Percentiles rank a stretch among this genome's conserved stretches.
Evolutionary conservation across 305 asterid species (phyloP).

Genomic region (Fraxinus sp.): DNA sequence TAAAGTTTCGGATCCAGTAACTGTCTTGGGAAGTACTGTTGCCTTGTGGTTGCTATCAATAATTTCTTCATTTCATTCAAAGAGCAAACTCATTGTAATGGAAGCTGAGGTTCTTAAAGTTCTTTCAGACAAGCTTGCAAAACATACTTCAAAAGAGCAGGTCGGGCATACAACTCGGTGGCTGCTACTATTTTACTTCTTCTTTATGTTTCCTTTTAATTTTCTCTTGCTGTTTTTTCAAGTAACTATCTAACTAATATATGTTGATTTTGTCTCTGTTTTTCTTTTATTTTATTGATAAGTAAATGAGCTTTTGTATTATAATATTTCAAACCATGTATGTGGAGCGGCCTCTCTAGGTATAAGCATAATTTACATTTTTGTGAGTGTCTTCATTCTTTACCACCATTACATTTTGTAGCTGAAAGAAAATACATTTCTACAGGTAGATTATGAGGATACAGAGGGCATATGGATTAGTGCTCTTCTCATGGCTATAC

Average conservation of each 20-base stretch:
- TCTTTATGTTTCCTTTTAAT: slow-evolving; percentile 9
- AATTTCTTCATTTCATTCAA: slow-evolving; percentile 52
- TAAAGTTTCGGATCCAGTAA: slow-evolving; percentile 64
- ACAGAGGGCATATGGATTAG: slow-evolving; percentile 77
- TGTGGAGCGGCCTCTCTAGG: neutral
- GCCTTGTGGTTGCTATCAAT: slow-evolving; percentile 81
- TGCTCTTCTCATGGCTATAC: slow-evolving; percentile 70
- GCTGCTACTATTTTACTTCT: neutral
- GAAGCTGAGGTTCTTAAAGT: slow-evolving; percentile 81
- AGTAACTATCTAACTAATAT: neutral
- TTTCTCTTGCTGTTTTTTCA: slow-evolving; percentile 16
- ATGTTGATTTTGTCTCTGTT: neutral
- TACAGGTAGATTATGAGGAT: slow-evolving; percentile 78
- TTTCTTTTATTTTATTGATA: neutral
- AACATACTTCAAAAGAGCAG: slow-evolving; percentile 49
- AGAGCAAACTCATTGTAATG: slow-evolving; percentile 50
- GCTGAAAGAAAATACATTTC: slow-evolving; percentile 28
- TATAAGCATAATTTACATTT: slow-evolving; percentile 15
- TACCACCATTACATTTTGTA: slow-evolving; percentile 13
- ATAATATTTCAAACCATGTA: slow-evolving; percentile 1
- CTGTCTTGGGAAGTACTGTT: slow-evolving; percentile 63
- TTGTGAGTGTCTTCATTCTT: neutral
- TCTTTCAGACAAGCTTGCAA: slow-evolving; percentile 58
- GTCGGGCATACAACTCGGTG: slow-evolving; percentile 37
- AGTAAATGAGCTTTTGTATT: neutral